Evolutionary conservation across 139 green algal species (phyloP), one percentile per base, ranked within the genome.

Genomic region (Penium margaritaceum): DNA sequence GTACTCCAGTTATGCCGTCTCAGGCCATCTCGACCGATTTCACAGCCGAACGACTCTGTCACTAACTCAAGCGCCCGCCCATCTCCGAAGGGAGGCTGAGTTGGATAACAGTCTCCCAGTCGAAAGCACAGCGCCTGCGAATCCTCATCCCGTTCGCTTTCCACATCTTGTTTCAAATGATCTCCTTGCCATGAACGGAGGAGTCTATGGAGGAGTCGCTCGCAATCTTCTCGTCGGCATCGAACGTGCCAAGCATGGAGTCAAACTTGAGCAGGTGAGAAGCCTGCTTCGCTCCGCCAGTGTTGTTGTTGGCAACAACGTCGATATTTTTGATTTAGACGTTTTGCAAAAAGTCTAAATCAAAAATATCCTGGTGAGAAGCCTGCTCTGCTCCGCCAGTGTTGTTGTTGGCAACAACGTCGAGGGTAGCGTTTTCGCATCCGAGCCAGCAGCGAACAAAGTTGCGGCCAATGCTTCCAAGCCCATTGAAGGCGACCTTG

Each of bases 401-500:
- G 72, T 87, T 76, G 78, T 87, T 87, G 55, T 86, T 83, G 51
- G 77, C 83, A 24, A 87, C 60, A 54, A 88, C 44, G 24, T 88
- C 83, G 30, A 97, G 83, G 39, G 90, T 77, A 30, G 84, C 86
- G 84, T 91, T 78, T 67, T 86, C 60, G 36, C 87, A 72, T 38
- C 72, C 72, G 67, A 86, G 62, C 71, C 71, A 82, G 84, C 83
- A 89, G 29, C 83, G 67, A 33, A 88, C 54, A 76, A 89, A 89
- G 81, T 90, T 87, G 69, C 92, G 91, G 36, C 83, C 92, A 85
- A 98, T 98, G 78, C 95, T 90, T 76, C 95, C 94, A 75, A 98
- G 97, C 47, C 94, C 94, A 84, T 99, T 99, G 90, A 99, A 98
- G 75, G 91, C 94, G 43, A 98, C 95, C 47, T 89, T 89, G 60